Base-by-base conservation (phyloP, 495 filamentous ascomycete species). In the Talaromyces nanjingensis region DNA sequence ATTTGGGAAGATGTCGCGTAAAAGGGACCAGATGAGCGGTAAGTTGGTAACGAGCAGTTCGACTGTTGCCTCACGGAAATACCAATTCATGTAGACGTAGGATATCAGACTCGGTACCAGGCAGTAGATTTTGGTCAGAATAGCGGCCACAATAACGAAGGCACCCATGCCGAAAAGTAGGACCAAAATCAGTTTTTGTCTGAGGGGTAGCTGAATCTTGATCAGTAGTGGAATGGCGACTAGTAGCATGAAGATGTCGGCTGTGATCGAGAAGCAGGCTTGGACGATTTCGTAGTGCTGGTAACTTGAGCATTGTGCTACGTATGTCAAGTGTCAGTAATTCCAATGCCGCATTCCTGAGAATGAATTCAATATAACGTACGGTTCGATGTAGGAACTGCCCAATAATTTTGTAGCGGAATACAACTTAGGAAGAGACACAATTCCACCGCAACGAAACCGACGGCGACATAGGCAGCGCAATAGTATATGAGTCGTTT, bases 91-190 rank as follows among this genome's bases (percentile, higher is more conserved):
- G 80, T 87, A 89, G 59, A 83, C 73, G 49, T 79, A 76, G 37
- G 76, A 77, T 62, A 82, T 76, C 8, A 80, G 71, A 4, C 67
- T 65, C 2, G 77, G 76, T 20, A 83, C 81, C 65, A 90, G 84
- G 57, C 81, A 86, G 77, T 89, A 89, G 66, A 86, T 84, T 69
- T 89, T 89, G 65, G 83, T 89, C 55, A 89, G 72, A 37, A 86
- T 69, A 16, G 86, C 84, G 63, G 83, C 81, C 39, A 89, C 75
- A 65, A 90, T 89, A 65, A 87, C 86, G 72, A 90, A 89, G 63
- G 86, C 72, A 25, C 87, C 87, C 66, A 89, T 83, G 62, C 75
- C 75, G 71, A 83, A 82, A 39, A 82, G 70, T 37, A 74, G 5
- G 18, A 79, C 66, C 3, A 89, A 77, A 34, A 87, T 79, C 8